Base-by-base conservation (phyloP, 1,284 basidiomycete genomes). In the Pterulicium gracile region DNA sequence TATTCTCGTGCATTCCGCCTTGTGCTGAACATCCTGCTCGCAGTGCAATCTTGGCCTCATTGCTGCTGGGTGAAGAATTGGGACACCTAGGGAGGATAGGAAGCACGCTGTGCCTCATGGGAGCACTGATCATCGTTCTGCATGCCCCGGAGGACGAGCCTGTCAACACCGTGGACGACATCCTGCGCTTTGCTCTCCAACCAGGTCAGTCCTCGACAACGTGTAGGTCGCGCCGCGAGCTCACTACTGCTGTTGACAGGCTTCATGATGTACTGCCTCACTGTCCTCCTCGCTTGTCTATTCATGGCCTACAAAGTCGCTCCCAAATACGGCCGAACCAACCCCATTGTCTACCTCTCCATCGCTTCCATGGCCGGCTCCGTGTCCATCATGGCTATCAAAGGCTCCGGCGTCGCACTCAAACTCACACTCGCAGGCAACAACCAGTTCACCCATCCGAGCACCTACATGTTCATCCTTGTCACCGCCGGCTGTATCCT, bases 121-220 rank as follows among this genome's bases (percentile, higher is more conserved):
- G 95, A 13, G 94, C 91, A 3, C 70, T 98, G 49, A 88, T 98
- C 58, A 98, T 99, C 54, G 87, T 99, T 42, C 73, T 99, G 2
- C 93, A 99, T 57, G 94, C 95, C 15, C 95, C 95, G 3, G 91
- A 91, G 60, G 95, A 98, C 70, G 93, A 93, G 64, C 84, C 88
- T 42, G 81, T 98, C 23, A 72, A 88, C 56, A 97, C 93, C 0
- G 93, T 98, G 15, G 94, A 97, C 58, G 90, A 98, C 63, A 92
- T 98, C 51, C 66, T 96, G 39, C 70, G 80, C 51, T 97, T 92
- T 61, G 95, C 93, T 13, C 67, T 91, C 35, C 88, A 93, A 57
- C 88, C 91, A 54, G 90, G 91, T 91, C 53, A 47, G 77, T 64
- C 15, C 4, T n/a, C 17, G 18, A 17, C 12, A 18, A 7, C 27